Evolutionary conservation across 768 basidiomycete genomes (phyloP).

Genomic region (Tylopilus sp.): DNA sequence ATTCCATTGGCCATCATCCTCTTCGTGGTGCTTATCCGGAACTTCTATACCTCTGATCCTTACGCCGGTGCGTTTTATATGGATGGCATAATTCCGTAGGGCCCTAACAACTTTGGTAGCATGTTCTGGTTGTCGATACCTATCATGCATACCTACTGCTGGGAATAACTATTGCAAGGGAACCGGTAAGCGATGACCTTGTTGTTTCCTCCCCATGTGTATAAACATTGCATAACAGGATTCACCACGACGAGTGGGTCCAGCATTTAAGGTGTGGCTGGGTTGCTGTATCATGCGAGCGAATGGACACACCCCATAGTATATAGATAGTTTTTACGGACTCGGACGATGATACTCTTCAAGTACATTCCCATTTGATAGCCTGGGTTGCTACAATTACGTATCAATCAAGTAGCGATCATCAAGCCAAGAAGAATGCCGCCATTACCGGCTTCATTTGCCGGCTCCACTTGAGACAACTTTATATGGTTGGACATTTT

Average conservation of each 20-base stretch:
- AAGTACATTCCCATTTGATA: neutral
- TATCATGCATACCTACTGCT: slow-evolving; percentile 83
- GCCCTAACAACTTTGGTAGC: slow-evolving; percentile 40
- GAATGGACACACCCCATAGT: neutral
- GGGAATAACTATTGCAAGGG: slow-evolving; percentile 65
- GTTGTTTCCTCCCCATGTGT: neutral
- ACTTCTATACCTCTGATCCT: slow-evolving; percentile 89
- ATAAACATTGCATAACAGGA: slow-evolving; percentile 16
- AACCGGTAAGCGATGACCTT: slow-evolving; percentile 29
- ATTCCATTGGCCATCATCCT: slow-evolving; percentile 74
- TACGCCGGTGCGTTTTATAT: slow-evolving; percentile 58
- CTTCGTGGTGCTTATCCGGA: slow-evolving; percentile 77
- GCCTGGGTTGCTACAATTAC: neutral
- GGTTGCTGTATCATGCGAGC: neutral
- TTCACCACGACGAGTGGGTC: slow-evolving; percentile 31
- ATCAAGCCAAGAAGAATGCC: neutral
- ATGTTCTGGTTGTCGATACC: slow-evolving; percentile 83
- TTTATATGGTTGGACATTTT: neutral
- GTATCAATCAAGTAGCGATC: neutral
- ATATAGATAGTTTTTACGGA: slow-evolving; percentile 3
- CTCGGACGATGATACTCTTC: slow-evolving; percentile 5
- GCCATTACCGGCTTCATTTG: neutral
- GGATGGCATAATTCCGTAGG: neutral
- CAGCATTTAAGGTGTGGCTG: slow-evolving; percentile 20
- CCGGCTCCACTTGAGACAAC: neutral